phyloP scores from a whole-genome alignment of 805 yeast genomes.

The Deakozyma indianensis region DNA sequence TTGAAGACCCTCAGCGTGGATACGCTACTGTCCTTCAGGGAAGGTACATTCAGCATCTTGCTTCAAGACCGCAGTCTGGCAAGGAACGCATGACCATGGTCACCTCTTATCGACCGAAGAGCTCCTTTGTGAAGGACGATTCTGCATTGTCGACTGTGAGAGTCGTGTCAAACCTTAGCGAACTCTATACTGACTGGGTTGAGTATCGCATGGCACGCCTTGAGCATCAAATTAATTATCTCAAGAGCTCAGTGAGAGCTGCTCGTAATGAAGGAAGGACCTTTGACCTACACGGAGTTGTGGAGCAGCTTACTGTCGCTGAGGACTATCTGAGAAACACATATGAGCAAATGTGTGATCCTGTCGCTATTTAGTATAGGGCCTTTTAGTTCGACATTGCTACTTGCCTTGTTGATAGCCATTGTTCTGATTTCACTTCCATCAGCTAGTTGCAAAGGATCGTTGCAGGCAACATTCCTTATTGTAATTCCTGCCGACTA shows the following conservation, averaged over 20 bases:
- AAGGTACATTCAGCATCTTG: neutral
- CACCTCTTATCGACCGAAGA: conserved; percentile 18
- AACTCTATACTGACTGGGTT: conserved; percentile 12
- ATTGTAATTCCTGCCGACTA: neutral
- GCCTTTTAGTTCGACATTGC: neutral
- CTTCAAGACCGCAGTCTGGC: conserved; percentile 26
- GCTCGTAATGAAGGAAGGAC: neutral
- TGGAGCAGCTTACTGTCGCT: neutral
- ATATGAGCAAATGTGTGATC: neutral
- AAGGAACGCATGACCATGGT: conserved; percentile 22
- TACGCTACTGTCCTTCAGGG: conserved; percentile 1
- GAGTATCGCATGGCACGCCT: conserved; percentile 8
- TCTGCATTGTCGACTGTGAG: conserved; percentile 16
- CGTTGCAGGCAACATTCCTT: no score
- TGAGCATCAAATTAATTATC: neutral
- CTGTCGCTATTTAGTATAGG: neutral
- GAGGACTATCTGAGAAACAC: neutral
- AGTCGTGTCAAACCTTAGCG: conserved; percentile 9
- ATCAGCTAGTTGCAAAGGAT: no score
- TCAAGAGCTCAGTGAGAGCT: neutral
- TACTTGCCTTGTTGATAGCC: neutral
- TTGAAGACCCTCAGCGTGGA: neutral
- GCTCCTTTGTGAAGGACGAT: conserved; percentile 13
- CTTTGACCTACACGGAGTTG: neutral
- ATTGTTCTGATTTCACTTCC: no score